Percentiles rank a stretch among this genome's conserved stretches.
phyloP scores from a whole-genome alignment of 148 eudicot genomes.

The Selenicereus undatus region DNA sequence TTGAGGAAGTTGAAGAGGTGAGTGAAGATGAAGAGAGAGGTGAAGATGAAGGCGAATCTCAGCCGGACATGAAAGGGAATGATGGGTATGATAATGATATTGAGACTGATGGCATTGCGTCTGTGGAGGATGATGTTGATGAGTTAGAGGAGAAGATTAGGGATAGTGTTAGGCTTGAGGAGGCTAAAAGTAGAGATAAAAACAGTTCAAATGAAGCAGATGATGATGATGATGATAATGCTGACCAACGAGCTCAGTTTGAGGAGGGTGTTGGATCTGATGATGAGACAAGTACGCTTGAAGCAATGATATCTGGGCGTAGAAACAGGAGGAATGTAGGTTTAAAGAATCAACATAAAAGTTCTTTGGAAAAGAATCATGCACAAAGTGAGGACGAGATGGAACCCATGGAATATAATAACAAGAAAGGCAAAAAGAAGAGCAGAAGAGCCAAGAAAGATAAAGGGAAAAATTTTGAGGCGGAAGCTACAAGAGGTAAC shows the following conservation, averaged over 20 bases:
- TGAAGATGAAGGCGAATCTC: constrained; percentile 25
- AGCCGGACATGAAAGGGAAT: constrained; percentile 17
- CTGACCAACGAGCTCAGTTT: neutral
- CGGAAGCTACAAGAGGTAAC: constrained; percentile 29
- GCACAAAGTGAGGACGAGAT: constrained; percentile 39
- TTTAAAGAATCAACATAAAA: constrained; percentile 23
- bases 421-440: constrained; percentile 56
- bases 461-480: constrained; percentile 40
- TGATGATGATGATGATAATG: neutral
- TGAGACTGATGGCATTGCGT: constrained; percentile 20
- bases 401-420: constrained; percentile 64
- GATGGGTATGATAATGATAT: constrained; percentile 24
- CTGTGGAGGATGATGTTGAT: constrained; percentile 38
- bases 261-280: constrained; percentile 26
- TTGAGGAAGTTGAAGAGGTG: constrained; percentile 27
- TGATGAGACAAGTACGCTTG: constrained; percentile 57
- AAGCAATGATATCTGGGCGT: constrained; percentile 63
- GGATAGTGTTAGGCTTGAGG: constrained; percentile 29
- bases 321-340: constrained; percentile 37
- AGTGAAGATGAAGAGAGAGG: constrained; percentile 19
- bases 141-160: constrained; percentile 48
- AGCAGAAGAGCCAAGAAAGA: constrained; percentile 66
- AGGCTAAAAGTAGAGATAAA: constrained; percentile 34
- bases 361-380: constrained; percentile 27
- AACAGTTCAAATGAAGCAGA: constrained; percentile 45